phyloP scores from a whole-genome alignment of 768 basidiomycete species.

The Naganishia friedmannii region DNA sequence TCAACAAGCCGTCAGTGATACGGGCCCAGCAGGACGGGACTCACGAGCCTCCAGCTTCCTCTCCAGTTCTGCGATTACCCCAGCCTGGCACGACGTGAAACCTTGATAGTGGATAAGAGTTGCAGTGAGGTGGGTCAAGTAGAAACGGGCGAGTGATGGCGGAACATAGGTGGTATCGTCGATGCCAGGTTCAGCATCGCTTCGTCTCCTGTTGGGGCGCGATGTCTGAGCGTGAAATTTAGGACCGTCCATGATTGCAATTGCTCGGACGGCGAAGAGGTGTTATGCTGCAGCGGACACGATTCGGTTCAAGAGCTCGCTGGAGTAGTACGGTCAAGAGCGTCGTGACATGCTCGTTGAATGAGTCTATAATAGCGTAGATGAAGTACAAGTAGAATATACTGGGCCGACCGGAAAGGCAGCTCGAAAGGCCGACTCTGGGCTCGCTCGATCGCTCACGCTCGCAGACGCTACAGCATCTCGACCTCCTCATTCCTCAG shows the following conservation, averaged over 20 bases:
- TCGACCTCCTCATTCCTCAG: no score
- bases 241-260: neutral
- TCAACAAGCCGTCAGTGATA: neutral
- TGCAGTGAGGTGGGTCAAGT: constrained; percentile 15
- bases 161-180: constrained; percentile 1
- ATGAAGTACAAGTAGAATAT: no score
- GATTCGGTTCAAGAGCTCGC: no score
- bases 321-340: no score
- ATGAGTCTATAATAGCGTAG: no score
- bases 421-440: no score
- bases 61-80: constrained; percentile 15
- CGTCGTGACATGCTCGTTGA: no score
- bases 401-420: no score
- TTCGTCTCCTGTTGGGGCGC: neutral
- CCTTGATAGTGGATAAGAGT: constrained; percentile 23
- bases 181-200: neutral
- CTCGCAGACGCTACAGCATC: no score
- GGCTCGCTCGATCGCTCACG: no score
- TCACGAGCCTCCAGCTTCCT: constrained; percentile 13
- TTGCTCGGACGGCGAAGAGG: neutral
- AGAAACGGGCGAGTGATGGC: constrained; percentile 20
- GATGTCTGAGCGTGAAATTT: neutral
- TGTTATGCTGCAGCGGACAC: no score
- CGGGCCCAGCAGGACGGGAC: neutral
- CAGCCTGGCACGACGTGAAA: constrained; percentile 17